phyloP scores from a whole-genome alignment of 108 stramenopile genomes.

The Cyclotella cryptica region DNA sequence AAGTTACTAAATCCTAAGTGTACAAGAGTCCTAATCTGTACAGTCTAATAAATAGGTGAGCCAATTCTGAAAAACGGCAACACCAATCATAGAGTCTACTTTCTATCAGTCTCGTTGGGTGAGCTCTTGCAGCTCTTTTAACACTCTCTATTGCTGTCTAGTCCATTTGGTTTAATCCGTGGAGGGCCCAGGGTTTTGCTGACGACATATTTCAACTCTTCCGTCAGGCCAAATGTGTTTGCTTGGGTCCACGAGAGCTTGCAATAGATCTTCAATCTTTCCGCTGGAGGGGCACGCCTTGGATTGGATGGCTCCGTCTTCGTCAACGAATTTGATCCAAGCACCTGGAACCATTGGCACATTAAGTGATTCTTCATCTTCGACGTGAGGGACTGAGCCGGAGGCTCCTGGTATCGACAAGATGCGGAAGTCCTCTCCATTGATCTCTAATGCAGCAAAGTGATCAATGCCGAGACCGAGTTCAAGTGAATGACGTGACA shows the following conservation, averaged over 20 bases:
- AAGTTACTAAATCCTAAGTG: too few relatives aligned
- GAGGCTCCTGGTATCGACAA: constrained; percentile 41
- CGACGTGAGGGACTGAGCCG: constrained; percentile 52
- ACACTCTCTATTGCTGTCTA: neutral
- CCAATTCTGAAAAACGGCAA: too few relatives aligned
- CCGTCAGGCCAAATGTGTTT: constrained; percentile 44
- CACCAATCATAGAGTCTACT: too few relatives aligned
- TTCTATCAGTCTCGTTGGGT: neutral
- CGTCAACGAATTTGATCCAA: constrained; percentile 62
- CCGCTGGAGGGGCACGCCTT: constrained; percentile 42
- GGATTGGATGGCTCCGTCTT: constrained; percentile 36
- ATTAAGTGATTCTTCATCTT: neutral
- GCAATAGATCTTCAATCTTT: constrained; percentile 47
- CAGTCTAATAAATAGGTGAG: too few relatives aligned
- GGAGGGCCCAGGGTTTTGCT: constrained; percentile 36
- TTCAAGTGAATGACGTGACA: constrained; percentile 52
- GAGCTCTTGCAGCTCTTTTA: neutral
- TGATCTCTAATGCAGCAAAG: constrained; percentile 78
- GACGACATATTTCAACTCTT: constrained; percentile 48
- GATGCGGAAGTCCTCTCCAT: constrained; percentile 57
- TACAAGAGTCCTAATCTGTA: too few relatives aligned
- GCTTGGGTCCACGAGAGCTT: constrained; percentile 24
- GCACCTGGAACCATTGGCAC: constrained; percentile 39
- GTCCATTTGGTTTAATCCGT: neutral
- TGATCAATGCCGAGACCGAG: constrained; percentile 87